Percentiles rank a stretch among this genome's conserved stretches.
These are phyloP conservation scores for Kodamaea neixiangensis DNA, from an alignment of 805 yeast species.

Conservation along the genomic window DNA sequence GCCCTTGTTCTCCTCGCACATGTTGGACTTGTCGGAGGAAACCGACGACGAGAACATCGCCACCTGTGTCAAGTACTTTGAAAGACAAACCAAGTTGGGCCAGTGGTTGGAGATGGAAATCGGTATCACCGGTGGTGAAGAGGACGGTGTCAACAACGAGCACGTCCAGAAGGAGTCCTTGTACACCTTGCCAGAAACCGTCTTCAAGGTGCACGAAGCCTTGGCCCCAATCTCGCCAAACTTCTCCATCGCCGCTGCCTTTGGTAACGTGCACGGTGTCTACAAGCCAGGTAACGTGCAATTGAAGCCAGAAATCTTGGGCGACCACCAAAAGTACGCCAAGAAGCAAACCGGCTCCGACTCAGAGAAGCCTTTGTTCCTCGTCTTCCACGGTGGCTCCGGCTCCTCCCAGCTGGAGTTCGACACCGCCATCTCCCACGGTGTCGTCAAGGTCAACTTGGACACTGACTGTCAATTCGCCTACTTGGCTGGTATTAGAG, in stretches of 20 bases:
- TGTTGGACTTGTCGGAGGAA: slow-evolving; percentile 98
- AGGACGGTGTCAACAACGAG: slow-evolving; percentile 99
- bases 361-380: slow-evolving; percentile 75
- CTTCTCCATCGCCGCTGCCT: slow-evolving; percentile 99
- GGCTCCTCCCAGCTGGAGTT: slow-evolving; percentile 94
- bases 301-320: slow-evolving; percentile 88
- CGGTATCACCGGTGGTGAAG: slow-evolving; percentile 99
- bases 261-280: slow-evolving; percentile 99
- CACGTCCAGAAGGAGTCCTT: slow-evolving; percentile 81
- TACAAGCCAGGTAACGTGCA: slow-evolving; percentile 99
- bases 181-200: slow-evolving; percentile 96
- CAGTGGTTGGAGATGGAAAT: slow-evolving; percentile 99
- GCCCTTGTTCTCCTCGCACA: slow-evolving; percentile 98
- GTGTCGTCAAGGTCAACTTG: slow-evolving; percentile 98
- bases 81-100: slow-evolving; percentile 88
- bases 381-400: slow-evolving; percentile 99
- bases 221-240: slow-evolving; percentile 89
- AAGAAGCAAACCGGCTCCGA: slow-evolving; percentile 58
- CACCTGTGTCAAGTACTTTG: slow-evolving; percentile 92
- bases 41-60: slow-evolving; percentile 93
- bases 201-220: slow-evolving; percentile 87
- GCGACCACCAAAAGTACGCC: slow-evolving; percentile 93
- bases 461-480: slow-evolving; percentile 99
- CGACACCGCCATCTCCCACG: slow-evolving; percentile 84
- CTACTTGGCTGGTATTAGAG: slow-evolving; percentile 95